Percentiles rank a stretch among this genome's conserved stretches.
These are phyloP conservation scores for Kurtzmaniella quercitrusa DNA, from an alignment of 1,139 yeast species.

Conservation along the genomic window DNA sequence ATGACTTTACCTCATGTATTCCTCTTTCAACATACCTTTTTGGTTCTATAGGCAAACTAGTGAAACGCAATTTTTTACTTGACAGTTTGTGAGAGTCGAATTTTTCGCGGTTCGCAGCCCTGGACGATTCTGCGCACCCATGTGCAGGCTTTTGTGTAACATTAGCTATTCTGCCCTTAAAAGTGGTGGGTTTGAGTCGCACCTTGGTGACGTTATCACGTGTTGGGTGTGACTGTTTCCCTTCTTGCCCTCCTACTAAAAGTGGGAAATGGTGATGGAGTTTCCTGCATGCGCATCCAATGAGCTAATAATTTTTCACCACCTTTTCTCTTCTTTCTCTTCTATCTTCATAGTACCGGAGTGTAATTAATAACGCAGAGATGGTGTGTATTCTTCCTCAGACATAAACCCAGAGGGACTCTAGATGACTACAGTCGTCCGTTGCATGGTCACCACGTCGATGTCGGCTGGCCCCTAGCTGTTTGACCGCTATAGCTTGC, in stretches of 20 bases:
- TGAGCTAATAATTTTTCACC: slow-evolving; percentile 5
- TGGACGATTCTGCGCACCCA: neutral
- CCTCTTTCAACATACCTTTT: slow-evolving; percentile 7
- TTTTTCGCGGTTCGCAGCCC: slow-evolving; percentile 9
- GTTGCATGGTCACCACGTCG: too few species aligned
- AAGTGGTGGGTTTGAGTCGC: neutral
- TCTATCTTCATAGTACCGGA: slow-evolving; percentile 60
- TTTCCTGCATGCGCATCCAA: neutral
- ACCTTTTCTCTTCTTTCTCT: neutral
- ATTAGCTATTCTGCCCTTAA: slow-evolving; percentile 2
- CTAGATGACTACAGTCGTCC: neutral
- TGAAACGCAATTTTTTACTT: slow-evolving; percentile 6
- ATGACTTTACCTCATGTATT: neutral
- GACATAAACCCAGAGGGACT: neutral
- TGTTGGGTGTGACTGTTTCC: slow-evolving; percentile 16
- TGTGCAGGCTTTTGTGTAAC: slow-evolving; percentile 4
- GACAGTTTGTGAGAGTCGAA: slow-evolving; percentile 3
- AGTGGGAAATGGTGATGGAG: neutral
- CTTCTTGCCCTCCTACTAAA: neutral
- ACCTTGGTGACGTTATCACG: slow-evolving; percentile 7
- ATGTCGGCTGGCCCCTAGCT: neutral
- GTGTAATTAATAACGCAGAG: slow-evolving; percentile 84
- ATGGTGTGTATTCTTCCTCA: slow-evolving; percentile 70
- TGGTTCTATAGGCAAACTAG: slow-evolving; percentile 7
- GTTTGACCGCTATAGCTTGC: neutral